These are phyloP conservation scores for Picea abies DNA, from an alignment of 83 land plant species.

Conservation along the genomic window DNA sequence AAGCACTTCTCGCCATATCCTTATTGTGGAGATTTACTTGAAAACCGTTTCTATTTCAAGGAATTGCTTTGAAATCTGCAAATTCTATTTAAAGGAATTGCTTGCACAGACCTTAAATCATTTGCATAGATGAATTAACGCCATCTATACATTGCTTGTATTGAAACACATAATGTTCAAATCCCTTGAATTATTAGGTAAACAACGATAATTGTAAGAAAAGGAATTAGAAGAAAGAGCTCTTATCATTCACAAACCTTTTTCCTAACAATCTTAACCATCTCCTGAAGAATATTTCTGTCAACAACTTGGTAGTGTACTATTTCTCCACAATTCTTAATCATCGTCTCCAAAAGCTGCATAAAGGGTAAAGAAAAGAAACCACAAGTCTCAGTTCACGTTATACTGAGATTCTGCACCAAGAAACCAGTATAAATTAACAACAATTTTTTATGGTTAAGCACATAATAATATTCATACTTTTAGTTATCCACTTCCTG, in stretches of 20 bases:
- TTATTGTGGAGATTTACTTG: constrained; percentile 1
- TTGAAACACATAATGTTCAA: neutral
- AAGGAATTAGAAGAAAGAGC: neutral
- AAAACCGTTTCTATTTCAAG: neutral
- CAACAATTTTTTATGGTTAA: neutral
- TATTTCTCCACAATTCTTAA: constrained; percentile 81
- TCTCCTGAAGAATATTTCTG: constrained; percentile 60
- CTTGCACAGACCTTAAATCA: neutral
- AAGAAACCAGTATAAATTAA: too few relatives aligned
- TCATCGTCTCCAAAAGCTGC: constrained; percentile 84
- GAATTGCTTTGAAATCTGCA: neutral
- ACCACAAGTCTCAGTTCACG: too few relatives aligned
- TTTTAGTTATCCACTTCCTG: neutral
- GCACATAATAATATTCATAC: neutral
- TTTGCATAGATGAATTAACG: neutral
- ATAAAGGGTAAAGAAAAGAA: constrained; percentile 1
- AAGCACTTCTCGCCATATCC: neutral
- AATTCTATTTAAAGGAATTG: too few relatives aligned
- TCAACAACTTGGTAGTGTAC: constrained; percentile 74
- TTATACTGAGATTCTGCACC: too few relatives aligned
- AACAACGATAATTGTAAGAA: neutral
- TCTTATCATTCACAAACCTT: constrained; percentile 35
- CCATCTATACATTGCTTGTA: neutral
- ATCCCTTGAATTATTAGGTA: constrained; percentile 6
- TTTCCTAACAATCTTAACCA: constrained; percentile 78